Evolutionary conservation across 1,139 yeast genomes (phyloP).

Genomic region (Wickerhamomyces sp.): DNA sequence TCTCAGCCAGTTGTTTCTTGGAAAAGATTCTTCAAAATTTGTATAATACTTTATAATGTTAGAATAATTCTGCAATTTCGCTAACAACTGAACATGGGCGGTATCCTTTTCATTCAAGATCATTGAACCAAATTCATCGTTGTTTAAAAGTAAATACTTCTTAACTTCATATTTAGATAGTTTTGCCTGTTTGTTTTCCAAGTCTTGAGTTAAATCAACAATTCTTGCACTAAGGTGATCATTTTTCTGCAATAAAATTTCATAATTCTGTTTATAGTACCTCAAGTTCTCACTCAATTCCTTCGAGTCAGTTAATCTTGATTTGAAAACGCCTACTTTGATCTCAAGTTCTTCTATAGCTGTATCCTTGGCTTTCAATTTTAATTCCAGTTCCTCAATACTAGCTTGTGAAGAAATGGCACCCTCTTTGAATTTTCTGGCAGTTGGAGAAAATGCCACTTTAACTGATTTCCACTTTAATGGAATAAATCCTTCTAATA

Average conservation of each 20-base stretch:
- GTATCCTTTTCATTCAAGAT: conserved; percentile 12
- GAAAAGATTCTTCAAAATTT: neutral
- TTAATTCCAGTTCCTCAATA: neutral
- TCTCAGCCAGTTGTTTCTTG: conserved; percentile 10
- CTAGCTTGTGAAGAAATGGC: no score
- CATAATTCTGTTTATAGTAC: conserved; percentile 11
- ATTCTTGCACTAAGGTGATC: conserved; percentile 4
- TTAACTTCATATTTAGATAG: conserved; percentile 8
- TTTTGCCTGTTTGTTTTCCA: conserved; percentile 6
- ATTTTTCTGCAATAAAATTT: conserved; percentile 6
- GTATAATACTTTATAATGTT: conserved; percentile 12
- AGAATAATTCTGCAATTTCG: conserved; percentile 19
- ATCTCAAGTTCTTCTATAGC: conserved; percentile 29
- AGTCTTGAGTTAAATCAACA: conserved; percentile 2
- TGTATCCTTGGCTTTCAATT: conserved; percentile 3
- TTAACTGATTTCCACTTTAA: neutral
- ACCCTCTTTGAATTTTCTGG: neutral
- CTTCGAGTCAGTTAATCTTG: conserved; percentile 29
- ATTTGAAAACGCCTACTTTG: conserved; percentile 38
- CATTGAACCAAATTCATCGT: conserved; percentile 16
- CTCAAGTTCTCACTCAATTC: conserved; percentile 13
- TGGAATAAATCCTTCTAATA: neutral
- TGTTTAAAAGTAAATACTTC: conserved; percentile 15
- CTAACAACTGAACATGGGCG: conserved; percentile 14
- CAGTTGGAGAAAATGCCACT: neutral